A percentile compares a stretch with the other conserved stretches of the same genome.
phyloP scores from a whole-genome alignment of 495 filamentous ascomycete genomes.

The Talaromyces borbonicus region DNA sequence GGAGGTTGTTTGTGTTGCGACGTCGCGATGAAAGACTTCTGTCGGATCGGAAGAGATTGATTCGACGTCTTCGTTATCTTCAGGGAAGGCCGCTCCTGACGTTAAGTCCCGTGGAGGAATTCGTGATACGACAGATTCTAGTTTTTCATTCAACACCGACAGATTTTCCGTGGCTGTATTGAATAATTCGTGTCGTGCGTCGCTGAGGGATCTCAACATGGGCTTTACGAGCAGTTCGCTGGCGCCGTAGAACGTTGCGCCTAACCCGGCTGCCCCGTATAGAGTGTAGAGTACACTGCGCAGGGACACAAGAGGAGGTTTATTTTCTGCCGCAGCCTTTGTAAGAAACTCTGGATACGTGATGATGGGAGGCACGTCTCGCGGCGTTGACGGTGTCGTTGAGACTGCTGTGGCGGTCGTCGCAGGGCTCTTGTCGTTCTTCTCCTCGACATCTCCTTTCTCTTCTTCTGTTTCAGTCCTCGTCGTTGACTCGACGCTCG shows the following conservation, averaged over 20 bases:
- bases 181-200: slow-evolving; percentile 74
- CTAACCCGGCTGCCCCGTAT: slow-evolving; percentile 62
- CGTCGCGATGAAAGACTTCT: slow-evolving; percentile 84
- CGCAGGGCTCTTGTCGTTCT: slow-evolving; percentile 12
- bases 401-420: slow-evolving; percentile 10
- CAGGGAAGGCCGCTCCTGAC: slow-evolving; percentile 11
- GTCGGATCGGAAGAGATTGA: slow-evolving; percentile 56
- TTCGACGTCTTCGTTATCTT: slow-evolving; percentile 27
- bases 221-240: slow-evolving; percentile 73
- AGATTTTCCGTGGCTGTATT: slow-evolving; percentile 55
- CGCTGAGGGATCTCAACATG: slow-evolving; percentile 66
- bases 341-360: slow-evolving; percentile 94
- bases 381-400: slow-evolving; percentile 14
- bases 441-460: slow-evolving; percentile 1
- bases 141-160: slow-evolving; percentile 56
- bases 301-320: slow-evolving; percentile 72
- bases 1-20: slow-evolving; percentile 75
- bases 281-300: slow-evolving; percentile 64
- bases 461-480: slow-evolving; percentile 8
- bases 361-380: slow-evolving; percentile 73
- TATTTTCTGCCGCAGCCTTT: slow-evolving; percentile 32
- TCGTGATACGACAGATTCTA: slow-evolving; percentile 61
- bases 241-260: slow-evolving; percentile 67
- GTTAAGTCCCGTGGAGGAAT: slow-evolving; percentile 37
- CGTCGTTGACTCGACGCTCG: slow-evolving; percentile 9